phyloP scores from a whole-genome alignment of 1,284 basidiomycete species.

The Ustilago tritici region DNA sequence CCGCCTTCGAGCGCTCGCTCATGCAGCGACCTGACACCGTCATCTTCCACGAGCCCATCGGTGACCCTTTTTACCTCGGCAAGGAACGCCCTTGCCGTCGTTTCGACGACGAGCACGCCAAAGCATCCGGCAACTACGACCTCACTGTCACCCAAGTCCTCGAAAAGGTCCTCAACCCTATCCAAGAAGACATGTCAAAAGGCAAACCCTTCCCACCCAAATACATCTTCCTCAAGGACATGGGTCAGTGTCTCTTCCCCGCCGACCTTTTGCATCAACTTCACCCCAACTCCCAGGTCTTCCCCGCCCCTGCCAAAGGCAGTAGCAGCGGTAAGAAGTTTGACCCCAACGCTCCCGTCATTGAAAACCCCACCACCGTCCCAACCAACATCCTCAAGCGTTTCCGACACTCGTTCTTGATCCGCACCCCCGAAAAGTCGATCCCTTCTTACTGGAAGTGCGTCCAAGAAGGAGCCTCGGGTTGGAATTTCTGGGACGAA shows the following conservation, averaged over 20 bases:
- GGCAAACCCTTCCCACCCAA: conserved; percentile 44
- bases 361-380: conserved; percentile 68
- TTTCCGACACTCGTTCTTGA: conserved; percentile 67
- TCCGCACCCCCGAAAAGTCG: conserved; percentile 65
- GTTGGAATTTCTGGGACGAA: conserved; percentile 65
- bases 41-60: conserved; percentile 63
- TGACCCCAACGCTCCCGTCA: conserved; percentile 35
- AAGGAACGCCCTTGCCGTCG: conserved; percentile 53
- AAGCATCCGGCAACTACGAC: conserved; percentile 47
- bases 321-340: conserved; percentile 8
- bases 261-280: conserved; percentile 50
- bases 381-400: conserved; percentile 59
- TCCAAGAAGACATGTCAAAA: conserved; percentile 35
- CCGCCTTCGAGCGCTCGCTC: conserved; percentile 64
- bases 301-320: conserved; percentile 30
- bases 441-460: conserved; percentile 66
- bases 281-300: conserved; percentile 59
- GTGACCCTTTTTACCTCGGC: conserved; percentile 62
- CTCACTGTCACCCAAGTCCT: conserved; percentile 52
- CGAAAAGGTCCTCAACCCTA: conserved; percentile 45
- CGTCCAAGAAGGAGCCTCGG: conserved; percentile 63
- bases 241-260: conserved; percentile 65
- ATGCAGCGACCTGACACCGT: conserved; percentile 62
- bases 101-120: conserved; percentile 56
- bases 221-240: conserved; percentile 66